A percentile compares a stretch with the other conserved stretches of the same genome.
Evolutionary conservation across 352 stramenopile species (phyloP).

Genomic region (Pythium aquatile): DNA sequence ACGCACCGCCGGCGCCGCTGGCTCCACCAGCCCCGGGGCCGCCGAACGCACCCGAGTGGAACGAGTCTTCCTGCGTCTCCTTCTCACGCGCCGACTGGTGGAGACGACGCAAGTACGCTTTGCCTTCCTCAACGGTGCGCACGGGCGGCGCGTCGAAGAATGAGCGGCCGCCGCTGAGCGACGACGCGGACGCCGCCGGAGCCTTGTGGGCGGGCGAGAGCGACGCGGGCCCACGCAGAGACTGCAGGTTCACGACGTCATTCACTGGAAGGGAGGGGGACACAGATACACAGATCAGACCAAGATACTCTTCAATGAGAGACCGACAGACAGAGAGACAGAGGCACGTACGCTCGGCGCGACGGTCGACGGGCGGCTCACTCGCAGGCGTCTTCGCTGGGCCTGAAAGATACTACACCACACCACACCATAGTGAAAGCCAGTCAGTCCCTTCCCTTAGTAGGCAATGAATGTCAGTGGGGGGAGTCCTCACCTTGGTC

Average conservation of each 20-base stretch:
- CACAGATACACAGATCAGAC: not conserved
- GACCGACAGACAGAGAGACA: not conserved
- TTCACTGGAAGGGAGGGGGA: conserved; percentile 39
- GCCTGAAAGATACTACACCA: not conserved
- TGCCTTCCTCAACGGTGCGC: conserved; percentile 70
- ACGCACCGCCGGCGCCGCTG: conserved; percentile 23
- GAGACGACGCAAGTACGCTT: conserved; percentile 66
- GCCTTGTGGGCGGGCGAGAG: conserved; percentile 47
- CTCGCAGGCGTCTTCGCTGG: not conserved
- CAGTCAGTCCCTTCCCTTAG: too few species aligned
- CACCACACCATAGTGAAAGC: not conserved
- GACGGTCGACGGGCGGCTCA: conserved; percentile 17
- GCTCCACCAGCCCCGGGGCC: conserved; percentile 36
- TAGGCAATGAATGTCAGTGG: not conserved
- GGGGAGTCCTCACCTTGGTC: conserved; percentile 33
- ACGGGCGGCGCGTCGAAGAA: conserved; percentile 72
- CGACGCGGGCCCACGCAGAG: conserved; percentile 31
- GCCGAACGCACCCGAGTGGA: conserved; percentile 34
- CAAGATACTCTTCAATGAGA: not conserved
- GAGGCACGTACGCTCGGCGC: conserved; percentile 9
- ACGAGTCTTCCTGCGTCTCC: conserved; percentile 54
- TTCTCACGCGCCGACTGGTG: conserved; percentile 45
- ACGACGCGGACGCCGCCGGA: conserved; percentile 10
- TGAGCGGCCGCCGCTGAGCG: conserved; percentile 33
- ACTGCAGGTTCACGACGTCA: conserved; percentile 60